phyloP scores from a whole-genome alignment of 176 grass and related monocot species.

The Triticum urartu region DNA sequence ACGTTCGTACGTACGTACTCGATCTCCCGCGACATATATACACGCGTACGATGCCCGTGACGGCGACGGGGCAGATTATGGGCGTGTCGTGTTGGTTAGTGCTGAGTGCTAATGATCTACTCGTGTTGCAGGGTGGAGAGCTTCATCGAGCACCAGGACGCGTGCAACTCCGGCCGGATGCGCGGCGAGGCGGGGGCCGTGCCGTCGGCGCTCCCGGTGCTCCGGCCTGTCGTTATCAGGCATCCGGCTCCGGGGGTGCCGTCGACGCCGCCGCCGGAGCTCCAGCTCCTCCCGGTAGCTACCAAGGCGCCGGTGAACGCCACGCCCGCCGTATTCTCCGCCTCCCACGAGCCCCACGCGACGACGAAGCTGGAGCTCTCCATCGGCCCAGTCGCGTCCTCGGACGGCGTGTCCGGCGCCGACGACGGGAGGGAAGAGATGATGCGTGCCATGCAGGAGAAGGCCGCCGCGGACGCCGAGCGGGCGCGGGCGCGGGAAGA shows the following conservation, averaged over 20 bases:
- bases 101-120: neutral
- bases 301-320: neutral
- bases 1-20: too few relatives aligned
- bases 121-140: constrained; percentile 70
- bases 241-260: neutral
- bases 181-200: constrained; percentile 32
- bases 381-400: constrained; percentile 29
- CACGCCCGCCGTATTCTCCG: neutral
- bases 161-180: constrained; percentile 71
- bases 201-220: constrained; percentile 24
- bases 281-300: constrained; percentile 67
- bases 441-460: constrained; percentile 50
- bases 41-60: neutral
- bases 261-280: constrained; percentile 34
- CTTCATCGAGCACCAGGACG: constrained; percentile 98
- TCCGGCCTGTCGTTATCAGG: constrained; percentile 12
- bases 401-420: neutral
- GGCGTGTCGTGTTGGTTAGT: neutral
- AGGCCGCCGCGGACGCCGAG: constrained; percentile 49
- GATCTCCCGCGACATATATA: too few relatives aligned
- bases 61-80: neutral
- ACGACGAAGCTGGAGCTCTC: constrained; percentile 58
- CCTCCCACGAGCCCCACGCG: constrained; percentile 28
- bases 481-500: constrained; percentile 55
- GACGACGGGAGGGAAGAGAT: constrained; percentile 17